Evolutionary conservation across 2,329 filamentous ascomycete species (phyloP).

Genomic region (Diatrype stigma): DNA sequence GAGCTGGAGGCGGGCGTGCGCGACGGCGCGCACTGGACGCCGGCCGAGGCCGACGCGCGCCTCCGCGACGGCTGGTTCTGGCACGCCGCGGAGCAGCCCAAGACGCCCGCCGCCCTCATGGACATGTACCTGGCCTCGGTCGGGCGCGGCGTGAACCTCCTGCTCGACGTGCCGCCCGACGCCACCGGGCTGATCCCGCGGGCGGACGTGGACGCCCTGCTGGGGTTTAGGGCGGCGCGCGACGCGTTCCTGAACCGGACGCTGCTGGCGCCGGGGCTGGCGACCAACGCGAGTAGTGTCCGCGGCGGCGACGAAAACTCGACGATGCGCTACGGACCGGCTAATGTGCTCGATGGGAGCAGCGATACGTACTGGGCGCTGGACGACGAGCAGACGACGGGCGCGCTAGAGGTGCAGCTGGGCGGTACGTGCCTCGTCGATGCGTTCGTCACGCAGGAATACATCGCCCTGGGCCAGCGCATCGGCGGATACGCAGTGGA

Average conservation of each 20-base stretch:
- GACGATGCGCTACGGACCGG: slow-evolving; percentile 14
- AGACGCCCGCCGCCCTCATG: slow-evolving; percentile 20
- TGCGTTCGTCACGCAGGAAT: slow-evolving; percentile 23
- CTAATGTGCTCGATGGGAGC: slow-evolving; percentile 17
- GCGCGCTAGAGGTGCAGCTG: slow-evolving; percentile 22
- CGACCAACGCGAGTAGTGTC: slow-evolving; percentile 16
- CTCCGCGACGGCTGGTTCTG: slow-evolving; percentile 26
- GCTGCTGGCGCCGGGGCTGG: slow-evolving; percentile 9
- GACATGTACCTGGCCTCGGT: slow-evolving; percentile 24
- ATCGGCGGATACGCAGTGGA: slow-evolving; percentile 25
- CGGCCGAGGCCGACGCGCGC: slow-evolving; percentile 24
- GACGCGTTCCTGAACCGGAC: slow-evolving; percentile 17
- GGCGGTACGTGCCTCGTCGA: slow-evolving; percentile 12
- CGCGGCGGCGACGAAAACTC: slow-evolving; percentile 14
- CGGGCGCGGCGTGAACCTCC: slow-evolving; percentile 21
- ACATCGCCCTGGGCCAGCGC: slow-evolving; percentile 25
- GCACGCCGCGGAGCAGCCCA: slow-evolving; percentile 20
- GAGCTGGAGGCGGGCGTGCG: slow-evolving; percentile 20
- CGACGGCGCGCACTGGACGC: slow-evolving; percentile 25
- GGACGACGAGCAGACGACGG: slow-evolving; percentile 16
- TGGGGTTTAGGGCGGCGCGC: slow-evolving; percentile 16
- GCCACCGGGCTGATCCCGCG: slow-evolving; percentile 17
- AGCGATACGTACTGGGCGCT: slow-evolving; percentile 22
- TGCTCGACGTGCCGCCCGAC: slow-evolving; percentile 24
- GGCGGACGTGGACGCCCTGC: slow-evolving; percentile 14